These are phyloP conservation scores for Apocynum venetum DNA, from an alignment of 257 asterid species.

Conservation along the genomic window DNA sequence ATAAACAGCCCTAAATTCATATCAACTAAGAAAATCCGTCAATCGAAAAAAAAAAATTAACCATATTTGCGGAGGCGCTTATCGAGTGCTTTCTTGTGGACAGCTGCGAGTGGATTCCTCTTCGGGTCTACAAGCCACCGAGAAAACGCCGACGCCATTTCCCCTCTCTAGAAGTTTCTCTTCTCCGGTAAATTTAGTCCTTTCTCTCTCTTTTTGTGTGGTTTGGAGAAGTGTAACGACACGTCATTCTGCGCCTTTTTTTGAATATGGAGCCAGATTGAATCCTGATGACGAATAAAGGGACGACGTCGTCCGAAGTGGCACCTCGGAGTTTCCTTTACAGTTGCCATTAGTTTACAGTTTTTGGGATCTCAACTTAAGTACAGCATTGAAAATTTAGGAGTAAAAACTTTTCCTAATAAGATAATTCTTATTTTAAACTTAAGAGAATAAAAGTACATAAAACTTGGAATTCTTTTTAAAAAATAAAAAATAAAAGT, in stretches of 20 bases:
- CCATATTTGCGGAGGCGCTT: conserved; percentile 69
- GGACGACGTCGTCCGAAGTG: background rate
- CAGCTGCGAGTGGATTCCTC: conserved; percentile 71
- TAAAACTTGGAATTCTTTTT: too few species aligned
- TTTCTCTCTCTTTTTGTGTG: background rate
- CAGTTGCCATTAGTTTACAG: too few species aligned
- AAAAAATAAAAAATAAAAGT: too few species aligned
- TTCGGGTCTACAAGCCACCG: conserved; percentile 75
- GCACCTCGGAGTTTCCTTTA: background rate
- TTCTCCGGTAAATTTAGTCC: background rate
- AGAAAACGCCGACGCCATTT: conserved; percentile 49
- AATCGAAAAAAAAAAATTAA: background rate
- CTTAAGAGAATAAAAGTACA: too few species aligned
- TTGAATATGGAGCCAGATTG: background rate
- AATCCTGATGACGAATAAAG: too few species aligned
- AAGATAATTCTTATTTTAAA: too few species aligned
- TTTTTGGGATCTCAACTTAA: too few species aligned
- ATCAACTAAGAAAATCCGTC: background rate
- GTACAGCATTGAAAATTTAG: too few species aligned
- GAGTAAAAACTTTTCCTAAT: too few species aligned
- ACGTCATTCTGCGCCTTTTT: background rate
- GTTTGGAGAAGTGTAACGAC: too few species aligned
- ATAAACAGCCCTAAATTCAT: background rate
- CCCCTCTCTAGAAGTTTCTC: conserved; percentile 9
- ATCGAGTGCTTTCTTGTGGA: conserved; percentile 56